Base-by-base conservation (phyloP, 352 stramenopile species). In the Globisporangium echinulatum region DNA sequence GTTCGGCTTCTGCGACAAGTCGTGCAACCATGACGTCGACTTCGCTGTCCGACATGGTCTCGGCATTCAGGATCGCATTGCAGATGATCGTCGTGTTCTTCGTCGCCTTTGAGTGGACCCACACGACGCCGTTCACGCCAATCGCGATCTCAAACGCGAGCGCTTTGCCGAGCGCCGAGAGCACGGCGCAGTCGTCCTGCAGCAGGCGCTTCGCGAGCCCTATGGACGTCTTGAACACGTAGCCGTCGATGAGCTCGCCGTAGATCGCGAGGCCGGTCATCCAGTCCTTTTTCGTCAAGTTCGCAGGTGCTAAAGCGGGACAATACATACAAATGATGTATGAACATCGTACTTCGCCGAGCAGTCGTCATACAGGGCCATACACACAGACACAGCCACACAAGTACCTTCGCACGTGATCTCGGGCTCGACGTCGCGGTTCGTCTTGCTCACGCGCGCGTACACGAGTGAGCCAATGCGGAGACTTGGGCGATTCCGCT, bases 221-320 rank as follows among this genome's bases (percentile, higher is more conserved):
- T 49, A 94, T 79, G 3, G 85, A 94, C 14, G 83, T 87, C 59
- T 89, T 88, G 58, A 94, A 88, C n/a, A 96, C 83, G 38, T 90
- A 97, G 19, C 96, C 96, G 54, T 94, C 94, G 48, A 79, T 92
- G 25, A 99, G 81, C 63, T 98, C 88, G 13, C 96, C 96, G 67
- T 98, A 99, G 17, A 97, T 92, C 19, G 94, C 87, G 61, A 99
- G 82, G 9, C 97, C 96, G 9, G 96, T 99, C 92, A 99, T 98
- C 97, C 97, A 99, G 74, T 99, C 97, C 68, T 98, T 98, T 75
- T 96, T 87, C 56, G 81, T 72, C 68, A 93, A 67, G 74, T 83
- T 76, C 62, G 92, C 63, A 50, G 84, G 90, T 17, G 88, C 83
- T 88, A 63, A 57, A 70, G 72, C 5, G 15, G 40, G 37, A 37